Evolutionary conservation across 495 filamentous ascomycete genomes (phyloP).

Genomic region (Chaetomium cochliodes): DNA sequence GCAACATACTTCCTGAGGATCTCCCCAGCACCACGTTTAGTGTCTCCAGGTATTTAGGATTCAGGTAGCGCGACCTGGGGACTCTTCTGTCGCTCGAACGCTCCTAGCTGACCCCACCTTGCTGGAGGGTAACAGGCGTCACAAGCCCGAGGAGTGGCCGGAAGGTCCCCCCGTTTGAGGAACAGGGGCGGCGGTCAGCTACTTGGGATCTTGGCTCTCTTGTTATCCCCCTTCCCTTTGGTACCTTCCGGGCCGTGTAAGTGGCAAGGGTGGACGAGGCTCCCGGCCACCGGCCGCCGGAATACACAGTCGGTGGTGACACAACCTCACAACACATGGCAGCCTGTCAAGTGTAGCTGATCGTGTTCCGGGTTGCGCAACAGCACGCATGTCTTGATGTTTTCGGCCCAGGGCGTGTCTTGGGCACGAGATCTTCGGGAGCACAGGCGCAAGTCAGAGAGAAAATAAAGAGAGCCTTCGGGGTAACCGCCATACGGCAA

Average conservation of each 20-base stretch:
- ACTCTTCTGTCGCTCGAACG: background rate
- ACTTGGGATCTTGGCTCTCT: background rate
- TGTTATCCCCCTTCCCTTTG: too few species aligned
- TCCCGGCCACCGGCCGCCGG: background rate
- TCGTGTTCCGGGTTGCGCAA: slow-evolving; percentile 13
- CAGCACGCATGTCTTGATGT: slow-evolving; percentile 18
- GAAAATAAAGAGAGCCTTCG: too few species aligned
- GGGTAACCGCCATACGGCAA: background rate
- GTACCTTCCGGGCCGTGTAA: background rate
- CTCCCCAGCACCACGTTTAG: background rate
- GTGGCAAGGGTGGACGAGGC: background rate
- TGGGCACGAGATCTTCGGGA: slow-evolving; percentile 25
- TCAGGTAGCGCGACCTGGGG: slow-evolving; percentile 21
- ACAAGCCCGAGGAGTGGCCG: background rate
- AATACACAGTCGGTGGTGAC: background rate
- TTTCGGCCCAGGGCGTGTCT: slow-evolving; percentile 23
- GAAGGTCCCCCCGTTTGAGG: background rate
- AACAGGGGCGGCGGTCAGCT: background rate
- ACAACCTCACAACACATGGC: slow-evolving; percentile 17
- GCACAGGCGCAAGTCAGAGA: slow-evolving; percentile 14
- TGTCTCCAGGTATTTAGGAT: background rate
- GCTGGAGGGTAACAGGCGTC: background rate
- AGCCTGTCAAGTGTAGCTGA: slow-evolving; percentile 16
- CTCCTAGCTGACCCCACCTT: slow-evolving; percentile 4
- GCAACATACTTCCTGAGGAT: too few species aligned